Conservation (phyloP, 768 basidiomycete genomes). For the Collybia nuda region DNA sequence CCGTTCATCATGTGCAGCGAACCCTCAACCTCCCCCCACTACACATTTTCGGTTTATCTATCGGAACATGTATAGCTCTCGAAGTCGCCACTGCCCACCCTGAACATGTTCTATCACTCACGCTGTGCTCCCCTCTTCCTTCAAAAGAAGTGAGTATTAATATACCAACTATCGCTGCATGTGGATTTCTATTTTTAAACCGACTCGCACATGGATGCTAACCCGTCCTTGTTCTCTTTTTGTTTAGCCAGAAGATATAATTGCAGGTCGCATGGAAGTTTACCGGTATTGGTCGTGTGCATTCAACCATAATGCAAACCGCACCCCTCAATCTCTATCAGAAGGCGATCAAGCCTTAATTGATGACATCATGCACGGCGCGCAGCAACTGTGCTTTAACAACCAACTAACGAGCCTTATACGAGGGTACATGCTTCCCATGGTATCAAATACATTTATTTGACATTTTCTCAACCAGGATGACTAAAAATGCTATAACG, state of each 20-base stretch:
- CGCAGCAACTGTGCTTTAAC: constrained; percentile 18
- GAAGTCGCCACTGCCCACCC: constrained; percentile 21
- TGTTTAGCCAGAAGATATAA: constrained; percentile 17
- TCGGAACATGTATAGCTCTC: constrained; percentile 23
- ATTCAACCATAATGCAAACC: constrained; percentile 16
- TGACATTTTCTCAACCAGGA: constrained; percentile 1
- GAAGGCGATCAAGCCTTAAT: constrained; percentile 10
- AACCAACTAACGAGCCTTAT: constrained; percentile 11
- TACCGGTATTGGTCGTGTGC: constrained; percentile 17
- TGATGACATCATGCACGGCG: constrained; percentile 14
- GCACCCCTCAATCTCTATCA: neutral
- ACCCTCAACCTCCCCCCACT: constrained; percentile 22
- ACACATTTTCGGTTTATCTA: constrained; percentile 25
- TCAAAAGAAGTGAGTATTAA: constrained; percentile 21
- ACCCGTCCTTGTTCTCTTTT: no score
- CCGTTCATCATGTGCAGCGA: constrained; percentile 16
- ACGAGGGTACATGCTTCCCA: constrained; percentile 12
- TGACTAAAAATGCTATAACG: constrained; percentile 10
- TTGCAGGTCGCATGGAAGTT: constrained; percentile 16
- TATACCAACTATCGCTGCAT: neutral
- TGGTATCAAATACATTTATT: neutral
- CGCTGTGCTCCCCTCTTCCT: constrained; percentile 22
- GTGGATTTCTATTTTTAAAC: neutral
- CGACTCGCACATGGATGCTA: neutral
- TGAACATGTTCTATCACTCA: constrained; percentile 20